These are phyloP conservation scores for Diaporthe caulivora DNA, from an alignment of 2,329 filamentous ascomycete species.

Conservation along the genomic window DNA sequence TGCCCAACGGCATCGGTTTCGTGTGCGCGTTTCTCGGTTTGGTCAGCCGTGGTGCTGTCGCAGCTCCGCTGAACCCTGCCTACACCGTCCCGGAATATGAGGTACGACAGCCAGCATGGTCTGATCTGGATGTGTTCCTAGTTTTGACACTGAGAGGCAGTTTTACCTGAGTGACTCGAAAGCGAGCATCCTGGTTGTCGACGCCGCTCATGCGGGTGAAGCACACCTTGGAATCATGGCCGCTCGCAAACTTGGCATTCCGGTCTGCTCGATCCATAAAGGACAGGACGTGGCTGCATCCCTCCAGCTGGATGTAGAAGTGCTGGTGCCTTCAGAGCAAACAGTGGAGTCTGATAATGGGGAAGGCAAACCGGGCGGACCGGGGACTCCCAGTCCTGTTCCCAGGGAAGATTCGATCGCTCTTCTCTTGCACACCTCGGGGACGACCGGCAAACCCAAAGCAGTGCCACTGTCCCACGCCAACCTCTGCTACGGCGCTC, in stretches of 20 bases:
- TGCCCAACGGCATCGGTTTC: constrained; percentile 58
- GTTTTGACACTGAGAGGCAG: not conserved
- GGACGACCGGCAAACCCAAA: constrained; percentile 25
- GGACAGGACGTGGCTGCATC: constrained; percentile 53
- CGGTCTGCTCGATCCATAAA: constrained; percentile 80
- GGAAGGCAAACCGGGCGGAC: constrained; percentile 71
- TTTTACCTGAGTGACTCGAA: constrained; percentile 92
- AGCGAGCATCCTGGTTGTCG: constrained; percentile 82
- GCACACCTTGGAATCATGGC: constrained; percentile 80
- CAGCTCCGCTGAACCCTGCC: constrained; percentile 86
- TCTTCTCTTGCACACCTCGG: constrained; percentile 29
- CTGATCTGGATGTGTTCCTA: no score
- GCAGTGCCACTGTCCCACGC: constrained; percentile 28
- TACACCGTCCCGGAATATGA: constrained; percentile 94
- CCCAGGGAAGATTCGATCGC: not conserved
- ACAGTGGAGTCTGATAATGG: not conserved
- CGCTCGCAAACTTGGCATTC: constrained; percentile 85
- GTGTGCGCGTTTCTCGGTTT: constrained; percentile 88
- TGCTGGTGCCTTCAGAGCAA: not conserved
- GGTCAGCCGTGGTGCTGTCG: constrained; percentile 86
- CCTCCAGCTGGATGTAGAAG: constrained; percentile 40
- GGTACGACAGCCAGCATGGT: constrained; percentile 28
- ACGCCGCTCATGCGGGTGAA: constrained; percentile 75
- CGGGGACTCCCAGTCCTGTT: constrained; percentile 67
- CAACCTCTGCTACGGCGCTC: constrained; percentile 1